Conservation (phyloP, 176 grass and related monocot species). For the Ensete ventricosum region DNA sequence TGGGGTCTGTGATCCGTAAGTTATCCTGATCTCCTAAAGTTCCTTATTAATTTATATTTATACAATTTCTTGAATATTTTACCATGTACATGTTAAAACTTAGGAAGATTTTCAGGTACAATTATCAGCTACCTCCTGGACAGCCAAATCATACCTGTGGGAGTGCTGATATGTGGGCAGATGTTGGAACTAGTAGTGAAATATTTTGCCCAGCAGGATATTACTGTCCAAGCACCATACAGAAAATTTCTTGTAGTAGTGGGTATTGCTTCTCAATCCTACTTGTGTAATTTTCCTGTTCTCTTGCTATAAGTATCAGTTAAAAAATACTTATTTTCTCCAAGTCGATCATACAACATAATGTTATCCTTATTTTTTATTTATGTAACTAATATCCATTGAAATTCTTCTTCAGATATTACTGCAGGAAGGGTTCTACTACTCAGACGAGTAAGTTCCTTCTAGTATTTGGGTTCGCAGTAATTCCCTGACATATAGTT, state of each 20-base stretch:
- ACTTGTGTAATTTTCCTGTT: conserved; percentile 1
- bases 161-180: conserved; percentile 74
- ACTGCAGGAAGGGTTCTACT: conserved; percentile 68
- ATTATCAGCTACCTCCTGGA: conserved; percentile 59
- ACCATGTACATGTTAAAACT: not conserved
- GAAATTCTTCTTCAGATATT: conserved; percentile 47
- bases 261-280: conserved; percentile 58
- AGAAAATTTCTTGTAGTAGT: conserved; percentile 37
- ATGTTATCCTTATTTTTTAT: conserved; percentile 17
- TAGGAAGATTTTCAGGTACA: conserved; percentile 41
- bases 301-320: not conserved
- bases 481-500: not conserved
- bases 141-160: conserved; percentile 44
- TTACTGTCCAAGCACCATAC: conserved; percentile 60
- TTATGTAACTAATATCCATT: conserved; percentile 17
- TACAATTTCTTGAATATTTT: not conserved
- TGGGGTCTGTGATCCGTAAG: conserved; percentile 89
- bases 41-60: conserved; percentile 5
- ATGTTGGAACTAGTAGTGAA: conserved; percentile 45
- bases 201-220: conserved; percentile 74
- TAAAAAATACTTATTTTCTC: too few species aligned
- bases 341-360: not conserved
- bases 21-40: conserved; percentile 11
- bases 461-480: too few species aligned
- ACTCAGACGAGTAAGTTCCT: conserved; percentile 43